Base-by-base conservation (phyloP, 352 stramenopile species). In the Globisporangium ultimum region DNA sequence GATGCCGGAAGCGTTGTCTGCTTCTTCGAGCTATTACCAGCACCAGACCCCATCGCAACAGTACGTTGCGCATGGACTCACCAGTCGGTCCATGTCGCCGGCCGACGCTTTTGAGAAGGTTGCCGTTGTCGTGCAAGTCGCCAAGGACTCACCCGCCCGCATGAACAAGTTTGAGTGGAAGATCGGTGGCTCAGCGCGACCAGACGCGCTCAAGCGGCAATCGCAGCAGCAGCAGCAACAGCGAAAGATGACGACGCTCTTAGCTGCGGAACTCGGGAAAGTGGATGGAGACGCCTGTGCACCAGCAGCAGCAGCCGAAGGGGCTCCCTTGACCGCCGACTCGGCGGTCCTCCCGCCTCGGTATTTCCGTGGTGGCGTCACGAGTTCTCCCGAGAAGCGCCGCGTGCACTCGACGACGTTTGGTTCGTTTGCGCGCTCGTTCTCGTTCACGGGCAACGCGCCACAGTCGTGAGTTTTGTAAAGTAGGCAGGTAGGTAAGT, bases 401-500 rank as follows among this genome's bases (percentile, higher is more conserved):
- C 80, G 83, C 43, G 80, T 84, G 49, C 81, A 93, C 66, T 90
- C 83, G 48, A 88, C 78, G 18, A 95, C 83, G 2, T 91, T 95
- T 59, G 74, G 83, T 50, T 72, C 80, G 46, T 89, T 91, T 51
- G 74, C 80, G 53, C 73, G 84, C 58, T 89, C 84, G 6, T 79
- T 93, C 50, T 91, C 84, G 36, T 93, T 93, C 71, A 66, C 60
- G 17, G 48, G 60, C 45, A 10, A 43, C 45, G 21, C 47, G 42
- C 5, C 47, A 18, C 28, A 61, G 18, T 46, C 24, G 24, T 28
- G 24, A 28, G 55, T 53, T 10, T 12, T 61, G 55, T 61, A 38
- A 34, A 47, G 24, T 46, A 64, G n/a, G 11, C 10, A 53, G 11
- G 28, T 21, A 20, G 48, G 48, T 20, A 38, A 21, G 18, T 18